Base-by-base conservation (phyloP, 495 filamentous ascomycete genomes). In the Endocarpon pusillum region DNA sequence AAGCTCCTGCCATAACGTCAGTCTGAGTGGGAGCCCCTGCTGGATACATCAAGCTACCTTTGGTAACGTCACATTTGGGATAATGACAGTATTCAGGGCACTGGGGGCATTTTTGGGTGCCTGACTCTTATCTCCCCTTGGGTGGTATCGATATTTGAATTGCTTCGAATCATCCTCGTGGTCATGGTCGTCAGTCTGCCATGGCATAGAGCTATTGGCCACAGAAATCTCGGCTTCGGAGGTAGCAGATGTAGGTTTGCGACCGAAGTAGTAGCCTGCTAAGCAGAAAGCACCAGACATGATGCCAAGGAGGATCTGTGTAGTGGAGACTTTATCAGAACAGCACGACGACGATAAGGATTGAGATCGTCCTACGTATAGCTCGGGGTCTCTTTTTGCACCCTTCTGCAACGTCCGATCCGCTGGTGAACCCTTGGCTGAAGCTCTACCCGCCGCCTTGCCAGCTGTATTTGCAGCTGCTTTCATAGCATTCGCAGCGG, bases 91-190 rank as follows among this genome's bases (percentile, higher is more conserved):
- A 66, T 97, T 85, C 57, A 97, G 62, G 40, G 89, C 89, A 51
- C 81, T 89, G 37, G 89, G 89, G 34, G 91, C 89, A 51, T 92
- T 81, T 55, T 78, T 82, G 44, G 78, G 75, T 34, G 72, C 61
- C 44, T 75, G 71, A 46, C 52, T 77, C 51, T 66, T 53, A 55
- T 94, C 78, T 44, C 84, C 89, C 42, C 82, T 77, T 39, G 89
- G 87, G 63, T 94, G 78, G 62, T 94, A 94, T 59, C 73, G 72
- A 62, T 92, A 94, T 62, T 87, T 89, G 68, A 62, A 74, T 41
- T 64, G 45, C 51, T 67, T 63, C 38, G 62, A 57, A 35, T 51
- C 56, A 15, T 56, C 54, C 18, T 54, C 46, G 18, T 67, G 69
- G 16, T 66, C 52, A 32, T 53, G 46, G 32, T 67, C 61, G 33